phyloP scores from a whole-genome alignment of 2,329 filamentous ascomycete genomes.

The Cadophora luteo-olivacea region DNA sequence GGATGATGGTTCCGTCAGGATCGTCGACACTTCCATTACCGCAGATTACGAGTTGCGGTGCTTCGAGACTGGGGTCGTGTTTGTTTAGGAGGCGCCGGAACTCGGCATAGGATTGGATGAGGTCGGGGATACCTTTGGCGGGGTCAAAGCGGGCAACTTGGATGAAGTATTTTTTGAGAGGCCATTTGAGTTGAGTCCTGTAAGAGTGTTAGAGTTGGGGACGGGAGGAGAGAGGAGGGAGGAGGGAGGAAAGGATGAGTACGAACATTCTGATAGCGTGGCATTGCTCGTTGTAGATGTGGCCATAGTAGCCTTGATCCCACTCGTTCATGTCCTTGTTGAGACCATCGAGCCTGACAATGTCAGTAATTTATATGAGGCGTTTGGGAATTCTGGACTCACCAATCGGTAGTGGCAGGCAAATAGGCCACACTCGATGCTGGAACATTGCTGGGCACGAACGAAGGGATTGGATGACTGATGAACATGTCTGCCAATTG shows the following conservation, averaged over 20 bases:
- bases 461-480: slow-evolving; percentile 78
- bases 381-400: slow-evolving; percentile 35
- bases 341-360: slow-evolving; percentile 71
- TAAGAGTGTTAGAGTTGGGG: slow-evolving; percentile 10
- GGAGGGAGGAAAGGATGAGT: slow-evolving; percentile 6
- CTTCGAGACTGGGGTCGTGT: slow-evolving; percentile 53
- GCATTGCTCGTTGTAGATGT: slow-evolving; percentile 72
- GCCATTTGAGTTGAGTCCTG: slow-evolving; percentile 61
- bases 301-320: slow-evolving; percentile 76
- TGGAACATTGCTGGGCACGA: slow-evolving; percentile 74
- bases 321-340: slow-evolving; percentile 77
- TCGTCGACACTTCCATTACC: slow-evolving; percentile 85
- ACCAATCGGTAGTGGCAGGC: slow-evolving; percentile 83
- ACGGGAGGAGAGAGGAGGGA: not conserved
- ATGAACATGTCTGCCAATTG: slow-evolving; percentile 78
- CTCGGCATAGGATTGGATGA: slow-evolving; percentile 77
- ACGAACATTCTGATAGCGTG: slow-evolving; percentile 62
- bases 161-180: slow-evolving; percentile 73
- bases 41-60: slow-evolving; percentile 77
- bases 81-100: slow-evolving; percentile 68
- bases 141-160: slow-evolving; percentile 86
- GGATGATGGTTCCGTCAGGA: slow-evolving; percentile 74
- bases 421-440: slow-evolving; percentile 73
- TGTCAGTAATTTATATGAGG: not conserved
- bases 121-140: slow-evolving; percentile 80